A percentile compares a stretch with the other conserved stretches of the same genome.
phyloP scores from a whole-genome alignment of 805 yeast species.

The Candida saitoana region DNA sequence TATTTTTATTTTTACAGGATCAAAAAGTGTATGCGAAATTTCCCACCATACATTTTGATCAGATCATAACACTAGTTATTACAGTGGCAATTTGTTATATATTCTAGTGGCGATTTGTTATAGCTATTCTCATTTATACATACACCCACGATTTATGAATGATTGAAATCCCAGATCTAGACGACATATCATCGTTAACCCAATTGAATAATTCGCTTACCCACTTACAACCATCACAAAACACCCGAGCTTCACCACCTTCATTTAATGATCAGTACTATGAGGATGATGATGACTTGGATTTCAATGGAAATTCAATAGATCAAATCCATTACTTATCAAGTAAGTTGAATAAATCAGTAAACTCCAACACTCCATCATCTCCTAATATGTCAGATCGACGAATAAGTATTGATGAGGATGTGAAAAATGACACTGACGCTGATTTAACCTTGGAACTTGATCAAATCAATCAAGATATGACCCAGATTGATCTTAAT shows the following conservation, averaged over 20 bases:
- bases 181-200: conserved; percentile 15
- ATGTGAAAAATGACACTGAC: neutral
- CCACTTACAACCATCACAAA: neutral
- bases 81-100: neutral
- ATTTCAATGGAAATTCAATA: neutral
- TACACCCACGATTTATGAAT: conserved; percentile 13
- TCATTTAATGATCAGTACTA: conserved; percentile 2
- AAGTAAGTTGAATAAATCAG: neutral
- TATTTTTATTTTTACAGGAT: neutral
- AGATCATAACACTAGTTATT: neutral
- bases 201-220: conserved; percentile 1
- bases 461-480: neutral
- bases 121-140: neutral
- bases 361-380: neutral
- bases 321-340: conserved; percentile 3
- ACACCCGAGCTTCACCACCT: conserved; percentile 2
- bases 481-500: neutral
- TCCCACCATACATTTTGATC: neutral
- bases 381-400: neutral
- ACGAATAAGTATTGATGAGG: neutral
- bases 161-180: conserved; percentile 45
- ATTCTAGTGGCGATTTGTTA: conserved; percentile 1
- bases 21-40: neutral
- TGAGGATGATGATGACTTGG: neutral
- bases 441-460: neutral